Percentiles rank a stretch among this genome's conserved stretches.
These are phyloP conservation scores for Alternaria angustiovoidea DNA, from an alignment of 2,329 filamentous ascomycete genomes.

Conservation along the genomic window DNA sequence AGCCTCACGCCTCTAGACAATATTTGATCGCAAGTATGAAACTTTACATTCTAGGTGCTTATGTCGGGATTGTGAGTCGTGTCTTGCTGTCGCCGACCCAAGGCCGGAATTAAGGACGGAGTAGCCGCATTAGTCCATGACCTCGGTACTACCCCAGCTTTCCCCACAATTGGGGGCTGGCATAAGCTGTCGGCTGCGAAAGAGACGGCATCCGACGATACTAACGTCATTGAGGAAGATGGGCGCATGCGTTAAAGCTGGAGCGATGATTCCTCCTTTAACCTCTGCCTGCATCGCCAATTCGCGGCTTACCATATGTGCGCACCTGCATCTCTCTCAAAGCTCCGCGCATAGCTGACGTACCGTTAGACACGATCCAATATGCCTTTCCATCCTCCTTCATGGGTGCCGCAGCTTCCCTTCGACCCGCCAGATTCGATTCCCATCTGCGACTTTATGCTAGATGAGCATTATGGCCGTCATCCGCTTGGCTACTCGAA, in stretches of 20 bases:
- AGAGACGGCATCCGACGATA: slow-evolving; percentile 6
- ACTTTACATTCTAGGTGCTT: background rate
- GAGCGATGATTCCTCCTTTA: background rate
- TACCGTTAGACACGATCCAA: slow-evolving; percentile 3
- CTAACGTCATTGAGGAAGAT: slow-evolving; percentile 8
- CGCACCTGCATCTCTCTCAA: background rate
- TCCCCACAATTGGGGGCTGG: slow-evolving; percentile 19
- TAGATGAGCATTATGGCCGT: slow-evolving; percentile 74
- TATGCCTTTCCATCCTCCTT: slow-evolving; percentile 67
- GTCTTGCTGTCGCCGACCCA: background rate
- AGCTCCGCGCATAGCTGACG: slow-evolving; percentile 1
- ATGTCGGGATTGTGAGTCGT: background rate
- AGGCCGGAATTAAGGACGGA: background rate
- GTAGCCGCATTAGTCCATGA: slow-evolving; percentile 14
- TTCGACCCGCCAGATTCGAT: slow-evolving; percentile 75
- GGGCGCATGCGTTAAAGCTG: slow-evolving; percentile 7
- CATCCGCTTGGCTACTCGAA: slow-evolving; percentile 68
- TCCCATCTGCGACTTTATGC: slow-evolving; percentile 78
- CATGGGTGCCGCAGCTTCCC: slow-evolving; percentile 69
- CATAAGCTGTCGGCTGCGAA: slow-evolving; percentile 2
- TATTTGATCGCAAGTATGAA: background rate
- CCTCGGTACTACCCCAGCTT: slow-evolving; percentile 27
- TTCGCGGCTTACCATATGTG: slow-evolving; percentile 7
- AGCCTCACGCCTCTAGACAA: background rate
- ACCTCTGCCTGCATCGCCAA: background rate